Percentiles rank a stretch among this genome's conserved stretches.
Evolutionary conservation across 768 basidiomycete genomes (phyloP).

Genomic region (Tephrocybe sp.): DNA sequence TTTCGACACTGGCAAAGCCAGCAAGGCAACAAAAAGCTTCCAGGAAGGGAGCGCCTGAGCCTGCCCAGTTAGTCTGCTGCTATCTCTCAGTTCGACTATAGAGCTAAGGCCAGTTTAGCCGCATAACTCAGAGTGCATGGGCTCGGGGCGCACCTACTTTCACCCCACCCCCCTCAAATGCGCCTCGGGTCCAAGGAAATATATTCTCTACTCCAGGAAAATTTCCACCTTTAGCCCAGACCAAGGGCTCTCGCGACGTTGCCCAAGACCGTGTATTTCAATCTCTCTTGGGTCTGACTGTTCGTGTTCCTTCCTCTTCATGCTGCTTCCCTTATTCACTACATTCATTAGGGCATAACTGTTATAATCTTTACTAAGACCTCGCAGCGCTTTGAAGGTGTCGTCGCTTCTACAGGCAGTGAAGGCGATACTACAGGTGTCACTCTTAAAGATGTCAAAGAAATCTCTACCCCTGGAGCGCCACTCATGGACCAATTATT

Average conservation of each 20-base stretch:
- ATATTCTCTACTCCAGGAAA: conserved; percentile 33
- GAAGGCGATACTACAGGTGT: conserved; percentile 75
- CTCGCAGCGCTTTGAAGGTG: conserved; percentile 72
- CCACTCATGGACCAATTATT: conserved; percentile 72
- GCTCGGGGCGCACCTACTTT: conserved; percentile 72
- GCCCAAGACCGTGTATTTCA: conserved; percentile 63
- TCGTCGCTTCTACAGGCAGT: conserved; percentile 54
- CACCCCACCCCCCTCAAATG: conserved; percentile 52
- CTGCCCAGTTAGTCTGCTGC: conserved; percentile 44
- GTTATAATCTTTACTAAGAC: conserved; percentile 76
- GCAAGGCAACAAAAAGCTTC: conserved; percentile 63
- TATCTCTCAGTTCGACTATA: conserved; percentile 13
- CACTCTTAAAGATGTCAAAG: conserved; percentile 76
- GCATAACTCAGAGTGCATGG: conserved; percentile 62
- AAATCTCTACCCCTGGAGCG: conserved; percentile 62
- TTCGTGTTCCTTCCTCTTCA: conserved; percentile 34
- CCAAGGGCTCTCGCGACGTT: conserved; percentile 51
- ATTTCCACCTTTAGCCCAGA: conserved; percentile 47
- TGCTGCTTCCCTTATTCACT: neutral
- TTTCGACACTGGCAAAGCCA: conserved; percentile 56
- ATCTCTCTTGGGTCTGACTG: conserved; percentile 68
- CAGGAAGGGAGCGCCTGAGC: conserved; percentile 64
- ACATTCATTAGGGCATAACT: conserved; percentile 57
- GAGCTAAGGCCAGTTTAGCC: conserved; percentile 33
- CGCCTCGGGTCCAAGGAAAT: conserved; percentile 34